A percentile compares a stretch with the other conserved stretches of the same genome.
Evolutionary conservation across 2,329 filamentous ascomycete genomes (phyloP).

Genomic region (Septoria linicola): DNA sequence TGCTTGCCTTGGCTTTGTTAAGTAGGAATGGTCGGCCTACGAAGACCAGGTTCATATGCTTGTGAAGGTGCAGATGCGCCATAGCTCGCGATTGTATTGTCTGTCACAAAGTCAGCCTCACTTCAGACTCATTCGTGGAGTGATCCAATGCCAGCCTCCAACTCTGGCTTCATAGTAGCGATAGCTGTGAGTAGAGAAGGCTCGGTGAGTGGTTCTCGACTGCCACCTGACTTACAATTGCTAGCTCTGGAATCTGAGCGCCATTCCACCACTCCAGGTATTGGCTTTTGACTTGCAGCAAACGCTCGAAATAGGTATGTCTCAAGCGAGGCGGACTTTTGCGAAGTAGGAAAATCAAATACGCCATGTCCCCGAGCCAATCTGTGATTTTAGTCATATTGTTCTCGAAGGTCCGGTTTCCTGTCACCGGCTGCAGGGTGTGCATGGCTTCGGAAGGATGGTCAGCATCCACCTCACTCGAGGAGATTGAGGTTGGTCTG

Average conservation of each 20-base stretch:
- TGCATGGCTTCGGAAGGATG: slow-evolving; percentile 42
- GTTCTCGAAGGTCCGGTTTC: slow-evolving; percentile 16
- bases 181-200: neutral
- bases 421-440: neutral
- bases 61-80: slow-evolving; percentile 17
- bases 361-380: slow-evolving; percentile 21
- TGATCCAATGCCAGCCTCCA: no score
- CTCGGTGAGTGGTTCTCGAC: no score
- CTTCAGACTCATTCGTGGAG: no score
- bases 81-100: slow-evolving; percentile 10
- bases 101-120: no score
- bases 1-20: slow-evolving; percentile 6
- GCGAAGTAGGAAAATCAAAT: slow-evolving; percentile 20
- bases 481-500: slow-evolving; percentile 54
- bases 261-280: slow-evolving; percentile 19
- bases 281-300: slow-evolving; percentile 17
- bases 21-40: slow-evolving; percentile 25
- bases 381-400: slow-evolving; percentile 19
- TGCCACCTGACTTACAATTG: no score
- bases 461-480: slow-evolving; percentile 55
- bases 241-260: slow-evolving; percentile 5
- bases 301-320: slow-evolving; percentile 20
- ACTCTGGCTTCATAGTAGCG: no score
- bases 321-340: slow-evolving; percentile 15
- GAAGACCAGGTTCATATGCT: slow-evolving; percentile 21